Evolutionary conservation across 2,329 filamentous ascomycete species (phyloP).

Genomic region (Graphilbum fragrans): DNA sequence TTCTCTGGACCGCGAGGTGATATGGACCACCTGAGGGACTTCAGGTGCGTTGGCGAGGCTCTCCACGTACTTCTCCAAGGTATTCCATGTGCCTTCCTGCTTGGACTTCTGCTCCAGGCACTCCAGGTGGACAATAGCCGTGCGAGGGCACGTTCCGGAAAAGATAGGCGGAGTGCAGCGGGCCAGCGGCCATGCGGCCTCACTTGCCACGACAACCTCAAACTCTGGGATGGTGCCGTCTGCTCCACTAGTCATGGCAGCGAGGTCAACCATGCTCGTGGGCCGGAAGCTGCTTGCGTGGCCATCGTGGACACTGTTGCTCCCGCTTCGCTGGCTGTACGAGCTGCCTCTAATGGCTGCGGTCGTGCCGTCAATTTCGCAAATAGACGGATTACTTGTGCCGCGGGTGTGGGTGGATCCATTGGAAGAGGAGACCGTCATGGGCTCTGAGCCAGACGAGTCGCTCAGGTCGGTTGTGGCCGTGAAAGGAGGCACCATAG

Average conservation of each 20-base stretch:
- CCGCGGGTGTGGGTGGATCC: constrained; percentile 32
- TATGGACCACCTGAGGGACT: constrained; percentile 29
- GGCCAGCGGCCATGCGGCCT: constrained; percentile 38
- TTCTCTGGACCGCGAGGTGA: constrained; percentile 43
- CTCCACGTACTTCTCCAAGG: constrained; percentile 28
- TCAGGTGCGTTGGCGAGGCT: constrained; percentile 19
- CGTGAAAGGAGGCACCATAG: constrained; percentile 21
- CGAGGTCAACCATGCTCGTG: constrained; percentile 14
- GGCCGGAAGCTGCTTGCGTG: too few relatives aligned
- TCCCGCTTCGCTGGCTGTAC: not conserved
- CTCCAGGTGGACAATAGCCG: constrained; percentile 38
- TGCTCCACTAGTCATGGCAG: constrained; percentile 11
- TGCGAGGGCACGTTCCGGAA: constrained; percentile 32
- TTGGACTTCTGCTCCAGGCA: constrained; percentile 37
- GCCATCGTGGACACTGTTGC: not conserved
- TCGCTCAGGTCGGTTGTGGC: constrained; percentile 22
- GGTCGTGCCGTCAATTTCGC: constrained; percentile 20
- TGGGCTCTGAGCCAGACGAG: constrained; percentile 28
- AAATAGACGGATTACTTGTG: constrained; percentile 32
- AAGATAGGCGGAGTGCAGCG: constrained; percentile 34
- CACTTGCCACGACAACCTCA: constrained; percentile 32
- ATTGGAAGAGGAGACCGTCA: constrained; percentile 26
- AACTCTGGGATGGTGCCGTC: constrained; percentile 29
- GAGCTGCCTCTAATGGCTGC: not conserved
- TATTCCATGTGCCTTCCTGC: constrained; percentile 32